Base-by-base conservation (phyloP, 352 stramenopile genomes). In the Pythium myriotylum region DNA sequence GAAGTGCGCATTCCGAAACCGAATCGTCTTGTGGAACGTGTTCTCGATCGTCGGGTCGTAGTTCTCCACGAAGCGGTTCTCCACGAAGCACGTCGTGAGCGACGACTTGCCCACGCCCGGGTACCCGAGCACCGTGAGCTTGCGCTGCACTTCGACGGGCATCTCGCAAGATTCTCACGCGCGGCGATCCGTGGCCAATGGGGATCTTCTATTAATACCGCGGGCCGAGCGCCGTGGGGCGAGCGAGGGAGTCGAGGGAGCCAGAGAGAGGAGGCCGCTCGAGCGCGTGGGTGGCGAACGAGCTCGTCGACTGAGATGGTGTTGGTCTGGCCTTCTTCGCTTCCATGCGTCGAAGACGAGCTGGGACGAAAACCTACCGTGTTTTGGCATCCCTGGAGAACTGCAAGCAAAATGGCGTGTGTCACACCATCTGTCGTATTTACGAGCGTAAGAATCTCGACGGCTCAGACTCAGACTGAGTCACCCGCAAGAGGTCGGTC, bases 1-100 rank as follows among this genome's bases (percentile, higher is more conserved):
- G 60, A 98, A 98, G 74, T 98, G 91, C 20, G 96, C 95, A 68
- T 97, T 97, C n/a, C 89, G 79, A 77, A 98, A 98, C 35, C 92
- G 87, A 53, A 98, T 97, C 9, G 89, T 98, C 80, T 98, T 98
- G 79, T 97, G 90, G 66, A 97, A 96, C 26, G 92, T 98, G 73
- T 96, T 98, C 75, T 98, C 95, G 67, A 98, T 98, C 6, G 95
- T 98, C 45, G 95, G 94, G 73, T 98, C 93, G 68, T 98, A 98
- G 71, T 94, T 95, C 65, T 92, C 83, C 32, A 94, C 76, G 63
- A 95, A 97, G 39, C 85, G 81, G 64, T 95, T 97, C 74, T 95
- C 94, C 33, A 98, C 93, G 67, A 98, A 98, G 62, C 88, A 92
- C 59, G 95, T 98, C 40, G 92, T 97, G 46, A 98, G 74, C 53